Conservation (phyloP, 768 basidiomycete genomes). For the Russula ochroleuca region DNA sequence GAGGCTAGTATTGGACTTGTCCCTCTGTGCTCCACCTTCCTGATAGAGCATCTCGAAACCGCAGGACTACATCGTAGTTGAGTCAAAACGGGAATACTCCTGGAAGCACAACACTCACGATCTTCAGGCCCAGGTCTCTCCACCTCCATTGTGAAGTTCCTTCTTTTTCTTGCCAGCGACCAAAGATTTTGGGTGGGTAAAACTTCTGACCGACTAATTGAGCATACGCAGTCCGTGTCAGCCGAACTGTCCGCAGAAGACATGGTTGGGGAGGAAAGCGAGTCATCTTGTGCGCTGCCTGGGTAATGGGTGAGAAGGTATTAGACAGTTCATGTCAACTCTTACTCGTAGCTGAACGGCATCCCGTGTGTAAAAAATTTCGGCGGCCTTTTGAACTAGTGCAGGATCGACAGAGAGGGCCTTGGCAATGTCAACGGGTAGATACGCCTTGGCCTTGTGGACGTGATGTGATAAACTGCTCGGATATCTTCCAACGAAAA, state of each 20-base stretch:
- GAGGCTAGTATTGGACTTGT: slow-evolving; percentile 36
- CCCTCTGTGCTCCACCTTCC: slow-evolving; percentile 63
- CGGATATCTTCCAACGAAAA: slow-evolving; percentile 56
- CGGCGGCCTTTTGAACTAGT: slow-evolving; percentile 81
- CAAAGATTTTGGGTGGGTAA: slow-evolving; percentile 86
- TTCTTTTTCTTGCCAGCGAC: slow-evolving; percentile 60
- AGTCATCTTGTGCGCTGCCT: slow-evolving; percentile 87
- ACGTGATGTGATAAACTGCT: slow-evolving; percentile 56
- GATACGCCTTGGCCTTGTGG: slow-evolving; percentile 72
- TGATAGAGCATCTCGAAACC: slow-evolving; percentile 97
- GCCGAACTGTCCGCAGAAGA: slow-evolving; percentile 56
- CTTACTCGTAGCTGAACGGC: slow-evolving; percentile 82
- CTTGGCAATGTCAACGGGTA: slow-evolving; percentile 76
- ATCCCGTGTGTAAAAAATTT: slow-evolving; percentile 95
- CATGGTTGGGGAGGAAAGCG: slow-evolving; percentile 76
- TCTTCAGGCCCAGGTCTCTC: slow-evolving; percentile 89
- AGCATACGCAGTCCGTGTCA: slow-evolving; percentile 93
- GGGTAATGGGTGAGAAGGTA: not conserved
- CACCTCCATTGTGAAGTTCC: slow-evolving; percentile 67
- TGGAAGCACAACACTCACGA: slow-evolving; percentile 45
- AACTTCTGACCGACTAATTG: slow-evolving; percentile 91
- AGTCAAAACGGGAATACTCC: not conserved
- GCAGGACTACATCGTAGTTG: slow-evolving; percentile 55
- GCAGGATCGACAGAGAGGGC: slow-evolving; percentile 58
- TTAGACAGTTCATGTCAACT: not conserved